A percentile compares a stretch with the other conserved stretches of the same genome.
Conservation (phyloP, 2,329 filamentous ascomycete genomes). For the Neonectria neomacrospora region DNA sequence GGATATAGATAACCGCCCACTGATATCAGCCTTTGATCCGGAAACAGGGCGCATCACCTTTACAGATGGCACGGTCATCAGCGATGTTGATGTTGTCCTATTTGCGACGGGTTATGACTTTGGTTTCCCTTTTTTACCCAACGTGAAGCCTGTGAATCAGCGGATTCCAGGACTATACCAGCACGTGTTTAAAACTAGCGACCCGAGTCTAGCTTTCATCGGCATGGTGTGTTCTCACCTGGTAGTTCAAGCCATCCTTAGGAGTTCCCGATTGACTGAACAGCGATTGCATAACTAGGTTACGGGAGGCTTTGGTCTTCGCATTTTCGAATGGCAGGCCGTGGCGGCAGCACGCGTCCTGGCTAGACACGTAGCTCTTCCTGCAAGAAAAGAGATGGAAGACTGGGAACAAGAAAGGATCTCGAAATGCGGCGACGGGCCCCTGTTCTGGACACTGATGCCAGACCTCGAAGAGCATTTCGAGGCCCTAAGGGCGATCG, state of each 20-base stretch:
- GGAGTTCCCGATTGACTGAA: neutral
- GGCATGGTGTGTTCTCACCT: conserved; percentile 8
- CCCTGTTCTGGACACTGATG: conserved; percentile 9
- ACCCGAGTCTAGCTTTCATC: conserved; percentile 31
- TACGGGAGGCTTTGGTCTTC: neutral
- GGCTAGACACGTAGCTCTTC: neutral
- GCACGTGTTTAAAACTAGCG: conserved; percentile 7
- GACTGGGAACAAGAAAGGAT: neutral
- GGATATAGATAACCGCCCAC: neutral
- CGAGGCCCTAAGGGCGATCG: conserved; percentile 52
- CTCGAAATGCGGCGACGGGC: neutral
- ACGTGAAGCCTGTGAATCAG: conserved; percentile 1
- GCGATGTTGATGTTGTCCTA: neutral
- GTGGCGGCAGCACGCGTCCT: neutral
- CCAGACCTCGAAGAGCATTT: conserved; percentile 54
- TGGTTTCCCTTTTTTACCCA: conserved; percentile 6
- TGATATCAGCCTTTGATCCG: neutral
- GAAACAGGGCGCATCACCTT: neutral
- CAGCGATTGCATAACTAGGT: neutral
- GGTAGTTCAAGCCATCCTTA: neutral
- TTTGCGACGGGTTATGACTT: neutral
- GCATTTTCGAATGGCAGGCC: neutral
- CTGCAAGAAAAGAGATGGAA: neutral
- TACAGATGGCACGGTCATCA: neutral
- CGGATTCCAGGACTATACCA: conserved; percentile 20